Evolutionary conservation across 2,329 filamentous ascomycete genomes (phyloP).

Genomic region (Fusarium azukiicola): DNA sequence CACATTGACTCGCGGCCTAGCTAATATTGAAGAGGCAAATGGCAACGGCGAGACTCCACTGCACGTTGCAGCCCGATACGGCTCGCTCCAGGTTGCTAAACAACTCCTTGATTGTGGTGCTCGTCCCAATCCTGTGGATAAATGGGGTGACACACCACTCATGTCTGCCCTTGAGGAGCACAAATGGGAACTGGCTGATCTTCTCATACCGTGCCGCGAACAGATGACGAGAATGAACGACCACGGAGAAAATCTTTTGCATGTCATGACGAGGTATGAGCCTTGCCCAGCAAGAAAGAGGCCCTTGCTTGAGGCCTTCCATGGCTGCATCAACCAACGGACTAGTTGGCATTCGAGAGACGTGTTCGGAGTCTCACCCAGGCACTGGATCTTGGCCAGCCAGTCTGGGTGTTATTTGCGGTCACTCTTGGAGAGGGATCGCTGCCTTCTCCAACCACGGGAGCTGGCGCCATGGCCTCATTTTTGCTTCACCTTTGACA

Average conservation of each 20-base stretch:
- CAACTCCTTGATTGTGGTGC: background rate
- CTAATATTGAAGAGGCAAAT: background rate
- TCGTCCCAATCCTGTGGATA: background rate
- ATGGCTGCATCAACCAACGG: background rate
- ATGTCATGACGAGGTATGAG: background rate
- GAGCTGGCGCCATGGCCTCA: background rate
- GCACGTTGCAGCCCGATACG: background rate
- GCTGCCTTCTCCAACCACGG: background rate
- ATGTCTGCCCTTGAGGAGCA: background rate
- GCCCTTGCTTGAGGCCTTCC: background rate
- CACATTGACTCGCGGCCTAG: background rate
- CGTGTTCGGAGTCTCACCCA: fast-evolving
- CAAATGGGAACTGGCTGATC: background rate
- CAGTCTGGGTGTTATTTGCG: background rate
- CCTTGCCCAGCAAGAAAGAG: background rate
- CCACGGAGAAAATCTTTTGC: background rate
- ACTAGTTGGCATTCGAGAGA: background rate
- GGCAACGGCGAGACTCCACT: background rate
- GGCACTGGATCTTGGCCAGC: background rate
- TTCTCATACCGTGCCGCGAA: background rate
- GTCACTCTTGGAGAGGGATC: background rate
- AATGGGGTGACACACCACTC: background rate
- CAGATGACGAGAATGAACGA: background rate
- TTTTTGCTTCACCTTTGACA: fast-evolving
- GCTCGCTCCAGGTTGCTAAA: background rate